Base-by-base conservation (phyloP, 306 rosid genomes). In the barrel medic (Medicago truncatula) region DNA sequence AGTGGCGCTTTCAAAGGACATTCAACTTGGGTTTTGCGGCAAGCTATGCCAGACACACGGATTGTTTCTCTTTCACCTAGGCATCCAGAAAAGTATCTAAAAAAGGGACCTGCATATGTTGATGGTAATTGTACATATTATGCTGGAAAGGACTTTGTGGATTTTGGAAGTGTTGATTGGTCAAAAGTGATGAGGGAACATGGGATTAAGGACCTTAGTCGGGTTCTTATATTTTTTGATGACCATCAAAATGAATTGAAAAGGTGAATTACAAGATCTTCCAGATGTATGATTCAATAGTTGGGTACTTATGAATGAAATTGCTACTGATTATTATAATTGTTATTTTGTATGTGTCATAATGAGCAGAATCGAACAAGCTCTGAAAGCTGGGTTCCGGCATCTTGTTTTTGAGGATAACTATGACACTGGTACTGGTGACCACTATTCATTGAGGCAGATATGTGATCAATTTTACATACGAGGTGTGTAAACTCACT, bases 1-100 rank as follows among this genome's bases (percentile, higher is more conserved):
- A 96, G 98, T 67, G 99, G 99, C 44, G 99, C 96, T 70, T 96
- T 92, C 89, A 96, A 92, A 88, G 99, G 98, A 60, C 99, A 96
- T 75, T 96, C 99, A 40, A 96, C 99, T 73, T 96, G 99, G 99
- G 96, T 96, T 67, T 82, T 96, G 82, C 86, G 99, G 78, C 98
- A 96, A 80, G 98, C 99, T 18, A 89, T 89, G 99, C 98, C 97
- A 2, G 83, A 88, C 57, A 83, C 89, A 1, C 88, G 85, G 4
- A 92, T 96, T 71, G 71, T 96, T 67, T 92, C 99, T 21, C 81
- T 96, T 68, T 76, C 99, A 15, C 99, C 99, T 11, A 87, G 97
- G 84, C 99, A 92, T 88, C 99, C 99, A 0, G 98, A 89, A 78
- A 96, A 90, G 88, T 96, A 89, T 83, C 90, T 96, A 38, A 90